These are phyloP conservation scores for Diaporthe sp. DNA, from an alignment of 2,329 filamentous ascomycete species.

Conservation along the genomic window DNA sequence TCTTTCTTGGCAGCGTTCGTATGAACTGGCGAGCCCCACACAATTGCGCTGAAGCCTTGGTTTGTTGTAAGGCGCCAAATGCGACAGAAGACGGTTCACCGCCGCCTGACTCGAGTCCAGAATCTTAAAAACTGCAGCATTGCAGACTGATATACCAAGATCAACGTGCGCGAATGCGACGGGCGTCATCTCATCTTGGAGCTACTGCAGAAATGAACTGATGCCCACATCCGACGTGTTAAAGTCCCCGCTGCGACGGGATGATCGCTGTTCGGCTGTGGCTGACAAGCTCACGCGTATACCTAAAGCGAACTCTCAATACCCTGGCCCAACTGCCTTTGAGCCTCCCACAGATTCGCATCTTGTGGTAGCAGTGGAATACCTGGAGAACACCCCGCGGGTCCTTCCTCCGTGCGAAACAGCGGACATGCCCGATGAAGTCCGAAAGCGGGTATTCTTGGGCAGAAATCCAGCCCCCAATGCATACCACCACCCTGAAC, in stretches of 20 bases:
- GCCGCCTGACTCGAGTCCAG: slow-evolving; percentile 12
- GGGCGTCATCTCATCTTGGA: background rate
- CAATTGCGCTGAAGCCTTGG: background rate
- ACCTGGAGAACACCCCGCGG: slow-evolving; percentile 6
- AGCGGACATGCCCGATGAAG: background rate
- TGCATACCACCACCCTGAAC: no score
- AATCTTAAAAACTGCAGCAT: background rate
- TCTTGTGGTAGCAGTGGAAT: slow-evolving; percentile 5
- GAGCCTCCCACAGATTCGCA: slow-evolving; percentile 1
- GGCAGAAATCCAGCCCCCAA: background rate
- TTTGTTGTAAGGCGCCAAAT: background rate
- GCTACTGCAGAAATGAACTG: slow-evolving; percentile 22
- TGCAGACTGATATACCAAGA: background rate
- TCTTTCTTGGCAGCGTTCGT: background rate
- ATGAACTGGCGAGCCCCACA: background rate
- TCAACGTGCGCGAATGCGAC: background rate
- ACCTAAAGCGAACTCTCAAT: slow-evolving; percentile 1
- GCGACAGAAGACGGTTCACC: background rate
- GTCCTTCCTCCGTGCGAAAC: background rate
- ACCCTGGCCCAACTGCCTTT: background rate
- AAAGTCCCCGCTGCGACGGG: background rate
- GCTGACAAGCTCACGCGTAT: background rate
- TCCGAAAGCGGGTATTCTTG: background rate
- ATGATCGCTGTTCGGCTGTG: background rate
- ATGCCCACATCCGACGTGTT: background rate